Conservation (phyloP, 331 rosid genomes). For the Arachis monticola region DNA sequence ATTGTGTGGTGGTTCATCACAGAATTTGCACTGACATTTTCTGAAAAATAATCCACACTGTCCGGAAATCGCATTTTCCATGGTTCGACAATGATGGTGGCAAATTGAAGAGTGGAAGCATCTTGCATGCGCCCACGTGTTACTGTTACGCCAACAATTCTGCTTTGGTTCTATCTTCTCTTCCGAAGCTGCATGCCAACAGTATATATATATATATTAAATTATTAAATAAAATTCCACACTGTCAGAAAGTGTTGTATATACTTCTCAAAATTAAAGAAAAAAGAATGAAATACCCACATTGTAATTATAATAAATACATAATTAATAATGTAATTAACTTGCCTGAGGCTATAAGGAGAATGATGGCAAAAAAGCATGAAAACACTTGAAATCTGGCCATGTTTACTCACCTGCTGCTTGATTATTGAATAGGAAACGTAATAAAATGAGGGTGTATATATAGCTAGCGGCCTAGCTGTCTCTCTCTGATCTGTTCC, state of each 20-base stretch:
- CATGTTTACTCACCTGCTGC: conserved; percentile 19
- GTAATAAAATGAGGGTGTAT: not conserved
- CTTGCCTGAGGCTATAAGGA: conserved; percentile 42
- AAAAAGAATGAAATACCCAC: too few species aligned
- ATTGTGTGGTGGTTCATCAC: conserved; percentile 29
- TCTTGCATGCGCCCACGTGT: conserved; percentile 43
- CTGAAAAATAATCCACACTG: conserved; percentile 34
- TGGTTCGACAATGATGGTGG: not conserved
- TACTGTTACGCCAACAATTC: conserved; percentile 36
- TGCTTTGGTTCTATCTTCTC: not conserved
- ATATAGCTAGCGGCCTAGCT: not conserved
- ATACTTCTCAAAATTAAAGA: too few species aligned
- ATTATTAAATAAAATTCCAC: too few species aligned
- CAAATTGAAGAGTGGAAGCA: conserved; percentile 43
- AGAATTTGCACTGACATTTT: conserved; percentile 44
- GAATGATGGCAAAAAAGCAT: conserved; percentile 30
- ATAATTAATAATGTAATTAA: not conserved
- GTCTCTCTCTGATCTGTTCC: too few species aligned
- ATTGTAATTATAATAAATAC: too few species aligned
- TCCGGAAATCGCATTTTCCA: conserved; percentile 43
- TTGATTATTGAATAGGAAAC: not conserved
- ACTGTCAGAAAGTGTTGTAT: too few species aligned
- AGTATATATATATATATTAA: not conserved
- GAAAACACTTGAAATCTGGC: conserved; percentile 40
- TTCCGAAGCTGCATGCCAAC: conserved; percentile 24